Evolutionary conservation across 1,284 basidiomycete genomes (phyloP).

Genomic region (Ganoderma lucidum): DNA sequence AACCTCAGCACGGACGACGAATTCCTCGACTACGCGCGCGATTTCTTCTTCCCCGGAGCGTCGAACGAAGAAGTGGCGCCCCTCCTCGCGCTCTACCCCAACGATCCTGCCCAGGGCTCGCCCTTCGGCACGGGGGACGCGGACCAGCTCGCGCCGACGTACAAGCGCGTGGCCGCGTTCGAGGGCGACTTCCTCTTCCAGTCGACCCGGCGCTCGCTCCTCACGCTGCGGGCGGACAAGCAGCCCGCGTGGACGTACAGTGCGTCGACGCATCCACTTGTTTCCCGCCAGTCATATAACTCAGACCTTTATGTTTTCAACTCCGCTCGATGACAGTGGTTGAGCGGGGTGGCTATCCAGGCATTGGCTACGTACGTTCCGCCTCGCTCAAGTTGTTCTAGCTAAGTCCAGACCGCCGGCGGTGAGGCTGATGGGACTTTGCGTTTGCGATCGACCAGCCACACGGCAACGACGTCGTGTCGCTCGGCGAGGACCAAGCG

Average conservation of each 20-base stretch:
- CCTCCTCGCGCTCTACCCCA: conserved; percentile 36
- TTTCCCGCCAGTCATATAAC: neutral
- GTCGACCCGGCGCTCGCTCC: conserved; percentile 45
- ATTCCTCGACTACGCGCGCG: conserved; percentile 16
- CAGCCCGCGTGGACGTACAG: conserved; percentile 56
- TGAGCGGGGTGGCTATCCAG: neutral
- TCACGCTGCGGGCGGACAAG: conserved; percentile 45
- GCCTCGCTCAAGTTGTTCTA: neutral
- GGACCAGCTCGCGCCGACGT: conserved; percentile 35
- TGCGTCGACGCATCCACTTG: conserved; percentile 34
- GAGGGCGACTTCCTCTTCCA: conserved; percentile 51
- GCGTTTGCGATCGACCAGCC: no score
- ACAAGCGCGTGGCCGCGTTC: conserved; percentile 41
- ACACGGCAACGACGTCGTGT: conserved; percentile 23
- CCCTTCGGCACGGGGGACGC: conserved; percentile 40
- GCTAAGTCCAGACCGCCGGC: no score
- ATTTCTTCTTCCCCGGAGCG: conserved; percentile 23
- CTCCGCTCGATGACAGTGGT: neutral
- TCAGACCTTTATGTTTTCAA: no score
- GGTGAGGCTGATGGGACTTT: neutral
- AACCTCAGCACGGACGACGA: conserved; percentile 27
- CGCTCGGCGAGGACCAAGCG: conserved; percentile 24
- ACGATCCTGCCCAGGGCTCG: conserved; percentile 29
- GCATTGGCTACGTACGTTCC: neutral
- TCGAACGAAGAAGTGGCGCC: conserved; percentile 18